Evolutionary conservation across 1,139 yeast genomes (phyloP), one percentile per base, ranked within the genome.

Genomic region (Wickerhamiella infanticola): DNA sequence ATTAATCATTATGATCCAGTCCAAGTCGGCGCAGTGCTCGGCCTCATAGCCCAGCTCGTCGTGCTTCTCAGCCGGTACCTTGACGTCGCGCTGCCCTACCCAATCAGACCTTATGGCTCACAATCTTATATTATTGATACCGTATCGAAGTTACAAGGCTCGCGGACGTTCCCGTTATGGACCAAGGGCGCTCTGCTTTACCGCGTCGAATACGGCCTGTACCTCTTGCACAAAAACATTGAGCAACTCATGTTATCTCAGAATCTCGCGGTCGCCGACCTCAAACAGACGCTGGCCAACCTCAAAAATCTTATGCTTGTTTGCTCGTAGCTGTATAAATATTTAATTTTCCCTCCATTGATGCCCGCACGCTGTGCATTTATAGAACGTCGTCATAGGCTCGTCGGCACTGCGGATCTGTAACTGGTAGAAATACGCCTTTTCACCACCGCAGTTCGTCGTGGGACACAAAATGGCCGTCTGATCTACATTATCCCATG

Each of bases 401-500:
- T 75, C 81, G 68, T 83, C 93, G 3, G 94, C 94, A 52, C 86
- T 83, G 64, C 98, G 73, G 59, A 90, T 90, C 64, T 90, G 99
- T 50, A 90, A 70, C 66, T 90, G 98, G 72, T 88, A 93, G 70
- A 85, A 90, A 64, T 93, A 90, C 0, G 98, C 99, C 63, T 85
- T 83, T 55, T 77, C 83, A 51, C 82, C 81, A 42, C 86, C 94
- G 68, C 98, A 90, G 1, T 72, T 64, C 51, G 83, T 94, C 40
- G 75, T 70, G 3, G 96, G 95, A 68, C 98, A 90, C 61, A 90
- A 95, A 0, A 90, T 60, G 5, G 59, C 51, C 1, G 72, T 68
- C 50, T 68, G 70, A 60, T 93, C 98, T 31, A 93, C 98, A 60
- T 90, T 88, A 62, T 90, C 98, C 98, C 98, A 90, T 3, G 97